Base-by-base conservation (phyloP, 2,329 filamentous ascomycete species). In the Trichoderma atroviride region DNA sequence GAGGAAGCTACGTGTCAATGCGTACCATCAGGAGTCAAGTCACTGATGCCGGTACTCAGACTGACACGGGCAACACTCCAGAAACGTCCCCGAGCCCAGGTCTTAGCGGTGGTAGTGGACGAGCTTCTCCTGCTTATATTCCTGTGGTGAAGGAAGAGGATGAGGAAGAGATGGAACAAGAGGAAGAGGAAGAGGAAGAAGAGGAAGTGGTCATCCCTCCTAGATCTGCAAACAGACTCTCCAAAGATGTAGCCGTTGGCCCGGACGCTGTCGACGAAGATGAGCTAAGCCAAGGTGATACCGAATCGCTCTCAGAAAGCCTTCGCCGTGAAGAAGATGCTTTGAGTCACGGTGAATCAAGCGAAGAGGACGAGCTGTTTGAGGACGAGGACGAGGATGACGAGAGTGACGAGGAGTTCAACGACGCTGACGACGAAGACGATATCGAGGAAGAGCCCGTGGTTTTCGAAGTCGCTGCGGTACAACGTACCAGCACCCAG, bases 1-100 rank as follows among this genome's bases (percentile, higher is more conserved):
- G 91, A 66, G 90, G 88, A 72, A 97, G 93, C 79, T 93, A 88
- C 73, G 92, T 93, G 83, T 90, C 91, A 1, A 86, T 87, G 22
- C 89, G 86, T 75, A 91, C 89, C 22, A 90, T 91, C 74, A 86
- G 88, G 72, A 91, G 87, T 24, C 89, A 89, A 31, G 88, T 91
- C 78, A 96, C 91, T 11, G 89, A 90, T 72, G 88, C 89, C 31
- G 87, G 83, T 50, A 91, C 88, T 1, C 90, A 91, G 78, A 91
- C 88, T 22, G 85, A 85, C 47, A 81, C 81, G n/a, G 77, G 80
- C 74, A 82, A 78, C 74, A 89, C 81, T 70, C 84, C 86, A 67
- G 83, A 81, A 74, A 89, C 83, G 69, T 87, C 82, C 27, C 87
- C 83, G 65, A 89, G 82, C 78, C 83, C 82, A 4, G 83, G 82